Evolutionary conservation across 192 early-diverging fungal species (phyloP).

Genomic region (Backusella westeae): DNA sequence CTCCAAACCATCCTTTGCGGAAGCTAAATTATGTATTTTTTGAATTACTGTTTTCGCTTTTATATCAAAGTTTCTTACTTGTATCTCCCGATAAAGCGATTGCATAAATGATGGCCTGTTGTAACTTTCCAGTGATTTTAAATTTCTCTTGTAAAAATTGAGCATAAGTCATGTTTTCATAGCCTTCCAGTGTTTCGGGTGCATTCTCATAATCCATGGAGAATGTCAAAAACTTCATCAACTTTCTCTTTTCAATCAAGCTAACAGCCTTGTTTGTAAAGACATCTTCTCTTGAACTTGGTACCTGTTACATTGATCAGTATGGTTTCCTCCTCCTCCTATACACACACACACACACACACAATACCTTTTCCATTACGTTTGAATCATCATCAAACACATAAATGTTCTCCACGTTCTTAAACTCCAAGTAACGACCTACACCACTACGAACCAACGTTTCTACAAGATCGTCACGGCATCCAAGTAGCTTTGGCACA

Average conservation of each 20-base stretch:
- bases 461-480: conserved; percentile 71
- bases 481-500: conserved; percentile 65
- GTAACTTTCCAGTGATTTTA: conserved; percentile 60
- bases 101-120: conserved; percentile 60
- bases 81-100: conserved; percentile 50
- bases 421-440: conserved; percentile 88
- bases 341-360: too few relatives aligned
- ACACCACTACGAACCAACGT: conserved; percentile 73
- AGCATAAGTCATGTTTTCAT: conserved; percentile 36
- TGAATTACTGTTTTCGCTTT: too few relatives aligned
- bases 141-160: conserved; percentile 53
- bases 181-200: conserved; percentile 29
- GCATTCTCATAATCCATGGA: conserved; percentile 50
- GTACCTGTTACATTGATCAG: conserved; percentile 51
- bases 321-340: too few relatives aligned
- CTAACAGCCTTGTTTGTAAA: conserved; percentile 75
- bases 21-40: conserved; percentile 29
- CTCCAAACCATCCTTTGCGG: conserved; percentile 63
- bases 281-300: conserved; percentile 88
- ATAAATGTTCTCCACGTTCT: conserved; percentile 69
- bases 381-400: conserved; percentile 41
- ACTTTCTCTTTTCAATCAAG: conserved; percentile 82
- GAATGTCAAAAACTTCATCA: conserved; percentile 87
- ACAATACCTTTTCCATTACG: conserved; percentile 45
- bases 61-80: conserved; percentile 2